Percentiles rank a stretch among this genome's conserved stretches.
Evolutionary conservation across 139 green algal species (phyloP).

Genomic region (Auxenochlorella pyrenoidosa): DNA sequence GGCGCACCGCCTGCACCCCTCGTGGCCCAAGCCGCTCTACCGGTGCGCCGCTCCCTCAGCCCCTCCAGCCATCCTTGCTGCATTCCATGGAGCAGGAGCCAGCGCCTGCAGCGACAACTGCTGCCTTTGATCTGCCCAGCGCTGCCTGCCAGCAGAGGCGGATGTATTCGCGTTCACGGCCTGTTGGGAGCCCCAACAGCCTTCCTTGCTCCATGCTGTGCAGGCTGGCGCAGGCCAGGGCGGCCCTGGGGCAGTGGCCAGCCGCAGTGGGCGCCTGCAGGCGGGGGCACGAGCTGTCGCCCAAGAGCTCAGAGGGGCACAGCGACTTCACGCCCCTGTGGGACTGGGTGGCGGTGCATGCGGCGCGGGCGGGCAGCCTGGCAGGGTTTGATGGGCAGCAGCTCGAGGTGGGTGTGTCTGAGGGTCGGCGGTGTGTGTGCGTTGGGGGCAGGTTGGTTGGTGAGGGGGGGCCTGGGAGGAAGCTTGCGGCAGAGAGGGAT

Average conservation of each 20-base stretch:
- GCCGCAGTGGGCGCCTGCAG: constrained; percentile 35
- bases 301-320: constrained; percentile 17
- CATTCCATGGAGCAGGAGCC: background rate
- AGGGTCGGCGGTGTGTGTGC: too few species aligned
- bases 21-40: constrained; percentile 64
- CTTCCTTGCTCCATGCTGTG: background rate
- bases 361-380: constrained; percentile 44
- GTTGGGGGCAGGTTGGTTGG: too few species aligned
- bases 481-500: too few species aligned
- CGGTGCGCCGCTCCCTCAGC: constrained; percentile 5
- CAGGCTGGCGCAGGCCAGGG: constrained; percentile 54
- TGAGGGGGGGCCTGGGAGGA: too few species aligned
- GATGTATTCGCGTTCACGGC: too few species aligned
- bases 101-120: background rate
- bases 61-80: too few species aligned
- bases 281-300: constrained; percentile 35
- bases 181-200: background rate
- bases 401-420: constrained; percentile 55
- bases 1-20: constrained; percentile 44
- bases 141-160: too few species aligned
- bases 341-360: constrained; percentile 62
- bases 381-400: constrained; percentile 60
- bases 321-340: constrained; percentile 60
- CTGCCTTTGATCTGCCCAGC: too few species aligned
- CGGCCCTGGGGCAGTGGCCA: constrained; percentile 33